Percentiles rank a stretch among this genome's conserved stretches.
Evolutionary conservation across 108 stramenopile genomes (phyloP).

Genomic region (Cyclostephanos invisitatus): DNA sequence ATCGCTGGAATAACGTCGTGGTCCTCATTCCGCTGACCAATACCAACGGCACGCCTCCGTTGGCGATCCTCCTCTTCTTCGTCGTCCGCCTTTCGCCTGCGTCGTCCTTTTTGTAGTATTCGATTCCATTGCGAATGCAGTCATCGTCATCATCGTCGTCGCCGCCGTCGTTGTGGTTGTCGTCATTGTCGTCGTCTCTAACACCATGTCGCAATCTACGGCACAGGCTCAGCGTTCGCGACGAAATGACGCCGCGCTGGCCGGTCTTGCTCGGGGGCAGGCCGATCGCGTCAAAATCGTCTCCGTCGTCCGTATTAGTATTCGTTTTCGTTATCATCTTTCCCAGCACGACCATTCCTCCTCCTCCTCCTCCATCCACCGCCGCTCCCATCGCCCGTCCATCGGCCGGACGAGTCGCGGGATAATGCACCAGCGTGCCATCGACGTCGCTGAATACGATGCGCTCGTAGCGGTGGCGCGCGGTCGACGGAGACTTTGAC

Average conservation of each 20-base stretch:
- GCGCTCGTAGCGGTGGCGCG: slow-evolving; percentile 6
- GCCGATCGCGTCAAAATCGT: not conserved
- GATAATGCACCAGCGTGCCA: slow-evolving; percentile 82
- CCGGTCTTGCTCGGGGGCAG: slow-evolving; percentile 78
- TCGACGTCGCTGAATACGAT: slow-evolving; percentile 81
- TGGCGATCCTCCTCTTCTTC: no score
- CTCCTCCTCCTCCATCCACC: no score
- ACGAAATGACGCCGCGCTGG: slow-evolving; percentile 56
- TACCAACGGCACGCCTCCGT: slow-evolving; percentile 47
- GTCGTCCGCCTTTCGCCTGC: no score
- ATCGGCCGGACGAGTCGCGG: slow-evolving; percentile 22
- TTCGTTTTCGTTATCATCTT: slow-evolving; percentile 3
- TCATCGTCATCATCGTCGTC: no score
- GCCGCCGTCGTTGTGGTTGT: not conserved
- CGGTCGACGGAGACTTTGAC: not conserved
- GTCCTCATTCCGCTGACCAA: slow-evolving; percentile 85
- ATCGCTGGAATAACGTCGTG: slow-evolving; percentile 68
- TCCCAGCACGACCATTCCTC: not conserved
- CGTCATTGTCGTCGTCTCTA: not conserved
- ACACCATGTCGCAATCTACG: slow-evolving; percentile 50
- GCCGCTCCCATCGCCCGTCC: no score
- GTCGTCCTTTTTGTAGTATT: no score
- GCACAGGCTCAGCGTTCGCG: slow-evolving; percentile 43
- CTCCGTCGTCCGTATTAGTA: no score
- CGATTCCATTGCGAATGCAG: no score